A percentile compares a stretch with the other conserved stretches of the same genome.
Evolutionary conservation across 257 asterid species (phyloP).

Genomic region (Dorcoceras hygrometricum): DNA sequence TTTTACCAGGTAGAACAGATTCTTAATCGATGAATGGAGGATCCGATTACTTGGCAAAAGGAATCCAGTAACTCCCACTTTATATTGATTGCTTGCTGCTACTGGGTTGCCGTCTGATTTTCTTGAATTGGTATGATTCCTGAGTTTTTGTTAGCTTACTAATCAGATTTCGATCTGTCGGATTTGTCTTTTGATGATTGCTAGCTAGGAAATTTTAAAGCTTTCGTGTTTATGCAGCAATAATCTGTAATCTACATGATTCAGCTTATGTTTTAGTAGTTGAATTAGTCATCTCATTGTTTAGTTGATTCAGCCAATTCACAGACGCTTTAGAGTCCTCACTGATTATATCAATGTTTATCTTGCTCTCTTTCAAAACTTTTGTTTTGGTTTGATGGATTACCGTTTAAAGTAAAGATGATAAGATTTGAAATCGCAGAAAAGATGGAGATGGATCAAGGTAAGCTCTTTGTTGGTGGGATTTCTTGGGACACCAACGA

Average conservation of each 20-base stretch:
- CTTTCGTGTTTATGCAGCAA: slow-evolving; percentile 24
- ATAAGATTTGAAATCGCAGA: slow-evolving; percentile 35
- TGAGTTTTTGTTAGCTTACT: slow-evolving; percentile 16
- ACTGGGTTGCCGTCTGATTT: slow-evolving; percentile 28
- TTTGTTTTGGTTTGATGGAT: slow-evolving; percentile 16
- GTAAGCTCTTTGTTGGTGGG: slow-evolving; percentile 87
- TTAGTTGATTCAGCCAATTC: slow-evolving; percentile 22
- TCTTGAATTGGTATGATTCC: slow-evolving; percentile 23
- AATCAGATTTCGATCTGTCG: slow-evolving; percentile 46
- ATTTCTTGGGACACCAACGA: slow-evolving; percentile 95
- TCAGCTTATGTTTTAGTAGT: slow-evolving; percentile 5
- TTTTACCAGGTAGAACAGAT: slow-evolving; percentile 29
- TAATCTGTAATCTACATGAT: slow-evolving; percentile 10
- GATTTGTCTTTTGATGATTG: slow-evolving; percentile 30
- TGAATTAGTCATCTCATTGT: slow-evolving; percentile 12
- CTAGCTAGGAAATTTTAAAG: slow-evolving; percentile 2
- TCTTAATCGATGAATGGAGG: slow-evolving; percentile 37
- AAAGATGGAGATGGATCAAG: slow-evolving; percentile 78
- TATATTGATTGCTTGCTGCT: slow-evolving; percentile 22
- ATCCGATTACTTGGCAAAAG: slow-evolving; percentile 38
- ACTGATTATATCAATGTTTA: slow-evolving; percentile 7
- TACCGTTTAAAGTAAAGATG: slow-evolving; percentile 11
- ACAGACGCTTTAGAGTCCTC: slow-evolving; percentile 17
- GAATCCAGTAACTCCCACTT: slow-evolving; percentile 36
- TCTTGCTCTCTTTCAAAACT: background rate